phyloP scores from a whole-genome alignment of 495 filamentous ascomycete genomes.

The Penicillium lividum region DNA sequence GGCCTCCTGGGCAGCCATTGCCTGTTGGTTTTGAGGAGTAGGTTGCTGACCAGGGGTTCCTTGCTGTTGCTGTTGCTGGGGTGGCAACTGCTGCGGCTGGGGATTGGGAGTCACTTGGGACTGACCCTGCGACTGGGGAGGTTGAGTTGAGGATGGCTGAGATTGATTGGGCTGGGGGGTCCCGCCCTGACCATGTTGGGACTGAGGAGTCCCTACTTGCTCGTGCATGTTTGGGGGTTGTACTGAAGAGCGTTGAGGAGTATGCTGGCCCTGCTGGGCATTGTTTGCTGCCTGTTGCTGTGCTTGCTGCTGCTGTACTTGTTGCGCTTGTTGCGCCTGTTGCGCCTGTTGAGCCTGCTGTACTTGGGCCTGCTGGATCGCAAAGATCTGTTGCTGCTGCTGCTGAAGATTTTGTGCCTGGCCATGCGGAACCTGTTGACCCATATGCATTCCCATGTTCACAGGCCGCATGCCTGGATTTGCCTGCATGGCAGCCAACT shows the following conservation, averaged over 20 bases:
- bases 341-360: constrained; percentile 35
- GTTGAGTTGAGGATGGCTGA: constrained; percentile 40
- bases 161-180: constrained; percentile 52
- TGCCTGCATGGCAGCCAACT: constrained; percentile 55
- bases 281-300: constrained; percentile 43
- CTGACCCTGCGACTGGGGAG: constrained; percentile 46
- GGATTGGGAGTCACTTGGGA: constrained; percentile 49
- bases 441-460: constrained; percentile 46
- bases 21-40: constrained; percentile 41
- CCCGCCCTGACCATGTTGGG: constrained; percentile 54
- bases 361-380: constrained; percentile 43
- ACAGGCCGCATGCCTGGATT: constrained; percentile 48
- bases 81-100: constrained; percentile 50
- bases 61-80: constrained; percentile 47
- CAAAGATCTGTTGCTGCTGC: constrained; percentile 52
- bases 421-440: constrained; percentile 52
- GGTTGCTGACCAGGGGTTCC: constrained; percentile 42
- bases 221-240: constrained; percentile 50
- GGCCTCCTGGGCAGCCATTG: constrained; percentile 42
- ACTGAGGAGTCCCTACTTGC: constrained; percentile 53
- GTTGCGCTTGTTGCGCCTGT: constrained; percentile 40
- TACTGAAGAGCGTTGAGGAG: constrained; percentile 47
- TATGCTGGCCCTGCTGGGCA: constrained; percentile 45
- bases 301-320: constrained; percentile 38
- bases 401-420: constrained; percentile 54